These are phyloP conservation scores for Quercus lobata DNA, from an alignment of 331 rosid species.

Conservation along the genomic window DNA sequence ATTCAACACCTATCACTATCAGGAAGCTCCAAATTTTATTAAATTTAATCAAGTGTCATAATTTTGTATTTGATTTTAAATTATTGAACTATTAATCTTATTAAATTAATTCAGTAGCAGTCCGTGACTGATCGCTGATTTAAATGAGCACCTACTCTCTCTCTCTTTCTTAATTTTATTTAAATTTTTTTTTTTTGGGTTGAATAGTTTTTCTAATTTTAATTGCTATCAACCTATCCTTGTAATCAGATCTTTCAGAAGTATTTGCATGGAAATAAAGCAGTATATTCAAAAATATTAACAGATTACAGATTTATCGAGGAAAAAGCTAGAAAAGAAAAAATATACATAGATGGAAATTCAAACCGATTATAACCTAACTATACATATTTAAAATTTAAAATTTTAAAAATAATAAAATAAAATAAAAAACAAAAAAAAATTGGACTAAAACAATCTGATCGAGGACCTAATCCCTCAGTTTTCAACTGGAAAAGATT, in stretches of 20 bases:
- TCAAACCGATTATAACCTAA: background rate
- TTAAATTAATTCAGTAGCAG: no score
- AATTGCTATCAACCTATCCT: no score
- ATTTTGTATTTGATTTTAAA: background rate
- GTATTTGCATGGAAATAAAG: no score
- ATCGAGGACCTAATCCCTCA: background rate
- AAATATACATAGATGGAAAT: background rate
- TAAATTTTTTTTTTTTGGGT: no score
- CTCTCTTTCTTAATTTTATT: background rate
- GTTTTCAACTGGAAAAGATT: background rate
- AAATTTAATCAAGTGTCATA: background rate
- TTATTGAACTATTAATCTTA: background rate
- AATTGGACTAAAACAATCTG: background rate
- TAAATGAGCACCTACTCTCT: background rate
- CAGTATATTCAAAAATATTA: no score
- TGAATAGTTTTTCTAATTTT: no score
- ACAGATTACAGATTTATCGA: background rate
- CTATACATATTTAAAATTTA: background rate
- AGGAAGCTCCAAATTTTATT: background rate
- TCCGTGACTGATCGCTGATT: background rate
- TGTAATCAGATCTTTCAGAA: no score
- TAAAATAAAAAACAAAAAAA: background rate
- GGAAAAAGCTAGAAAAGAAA: background rate
- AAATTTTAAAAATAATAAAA: background rate
- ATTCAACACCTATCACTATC: background rate